phyloP scores from a whole-genome alignment of 106 monocot species.

The Dendrobium officinale region DNA sequence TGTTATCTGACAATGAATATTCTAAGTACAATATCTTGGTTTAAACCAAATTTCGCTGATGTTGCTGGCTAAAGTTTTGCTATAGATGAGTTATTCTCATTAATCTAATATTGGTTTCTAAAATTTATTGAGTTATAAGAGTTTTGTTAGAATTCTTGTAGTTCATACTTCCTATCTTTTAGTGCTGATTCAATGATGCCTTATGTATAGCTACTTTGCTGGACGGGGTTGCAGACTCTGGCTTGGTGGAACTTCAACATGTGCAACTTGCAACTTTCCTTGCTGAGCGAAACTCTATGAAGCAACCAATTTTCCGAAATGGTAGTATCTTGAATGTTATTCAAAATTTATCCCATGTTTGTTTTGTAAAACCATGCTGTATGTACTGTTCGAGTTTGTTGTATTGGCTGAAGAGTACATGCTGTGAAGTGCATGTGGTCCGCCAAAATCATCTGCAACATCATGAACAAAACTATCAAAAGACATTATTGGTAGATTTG shows the following conservation, averaged over 20 bases:
- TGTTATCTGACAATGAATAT: not conserved
- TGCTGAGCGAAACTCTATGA: slow-evolving; percentile 56
- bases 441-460: not conserved
- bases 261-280: slow-evolving; percentile 47
- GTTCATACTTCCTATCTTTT: not conserved
- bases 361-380: not conserved
- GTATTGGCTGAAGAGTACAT: not conserved
- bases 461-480: not conserved
- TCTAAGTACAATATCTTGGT: not conserved
- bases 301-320: slow-evolving; percentile 65
- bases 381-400: not conserved
- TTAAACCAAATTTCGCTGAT: not conserved
- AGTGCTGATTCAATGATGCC: slow-evolving; percentile 4
- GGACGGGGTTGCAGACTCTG: slow-evolving; percentile 74
- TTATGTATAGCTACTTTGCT: slow-evolving; percentile 42
- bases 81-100: not conserved
- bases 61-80: not conserved
- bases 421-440: not conserved
- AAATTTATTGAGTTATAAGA: not conserved
- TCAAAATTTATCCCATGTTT: not conserved
- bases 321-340: slow-evolving; percentile 34
- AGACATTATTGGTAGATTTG: not conserved
- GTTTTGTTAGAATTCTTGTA: not conserved
- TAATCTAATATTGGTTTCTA: not conserved
- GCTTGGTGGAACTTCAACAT: slow-evolving; percentile 64